Base-by-base conservation (phyloP, 208 protist species). In the Leishmania tarentolae region DNA sequence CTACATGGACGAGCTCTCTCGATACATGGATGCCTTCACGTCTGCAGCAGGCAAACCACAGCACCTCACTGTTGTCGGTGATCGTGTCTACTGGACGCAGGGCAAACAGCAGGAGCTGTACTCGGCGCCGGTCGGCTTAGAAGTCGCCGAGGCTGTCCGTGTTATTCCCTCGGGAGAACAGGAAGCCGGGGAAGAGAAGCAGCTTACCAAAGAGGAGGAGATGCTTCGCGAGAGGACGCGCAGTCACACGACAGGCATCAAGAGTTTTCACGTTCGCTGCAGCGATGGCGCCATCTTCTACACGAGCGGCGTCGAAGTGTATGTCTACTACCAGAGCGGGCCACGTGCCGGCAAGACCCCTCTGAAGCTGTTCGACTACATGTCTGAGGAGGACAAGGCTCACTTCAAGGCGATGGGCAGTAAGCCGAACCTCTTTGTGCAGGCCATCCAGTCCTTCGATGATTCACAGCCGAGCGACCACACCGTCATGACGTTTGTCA, bases 31-130 rank as follows among this genome's bases (percentile, higher is more conserved):
- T 47, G 83, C 78, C 21, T 78, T 88, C 63, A 74, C 56, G 1
- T 75, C 82, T 40, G 78, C 87, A 4, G 61, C 74, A 47, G 93
- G 92, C 46, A 90, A 91, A 69, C 93, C 93, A 21, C 91, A 94
- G 69, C 89, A 91, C 31, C 85, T 95, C 53, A 61, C 56, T n/a
- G 63, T 95, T 44, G 82, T 88, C 42, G 86, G 87, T 5, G 87
- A 93, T 42, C 77, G 76, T 37, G 83, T 95, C 17, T 97, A 94
- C 78, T 97, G 93, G 93, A 88, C 90, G n/a, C 91, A 97, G 68
- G 93, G 93, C 24, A 91, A 87, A 71, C 74, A 90, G 59, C 92
- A 94, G 82, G 84, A 93, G 84, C 84, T 97, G 17, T 95, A 83
- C 86, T 81, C 83, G 19, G 82, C 88, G 7, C 84, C 70, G 31